Evolutionary conservation across 805 yeast genomes (phyloP), one percentile per base, ranked within the genome.

Genomic region (Saccharomycopsis guyanensis): DNA sequence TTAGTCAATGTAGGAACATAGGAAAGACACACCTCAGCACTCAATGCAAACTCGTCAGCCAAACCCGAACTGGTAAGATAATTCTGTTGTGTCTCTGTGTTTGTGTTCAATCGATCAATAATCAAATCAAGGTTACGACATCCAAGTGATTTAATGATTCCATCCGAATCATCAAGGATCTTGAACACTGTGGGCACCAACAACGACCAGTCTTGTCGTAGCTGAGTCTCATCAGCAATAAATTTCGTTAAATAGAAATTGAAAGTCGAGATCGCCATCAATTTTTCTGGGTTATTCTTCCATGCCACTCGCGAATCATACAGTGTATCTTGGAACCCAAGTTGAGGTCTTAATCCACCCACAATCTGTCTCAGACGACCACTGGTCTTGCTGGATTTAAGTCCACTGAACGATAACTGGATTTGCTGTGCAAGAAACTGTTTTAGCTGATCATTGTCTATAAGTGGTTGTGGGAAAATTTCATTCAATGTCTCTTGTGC

Each of bases 81-180:
- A 23, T 32, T 44, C 19, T 10, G 4, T 5, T 24, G 12, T 13
- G 15, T 15, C 15, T 13, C 27, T 16, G 6, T 10, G 20, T 33
- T 33, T n/a, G 22, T 19, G 4, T 5, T 13, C 23, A 42, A 33
- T 5, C 18, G 4, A 8, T 35, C 40, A 16, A 42, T 7, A 15
- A 44, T 29, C 10, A 20, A 8, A 18, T 20, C 15, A 15, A 44
- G 16, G 7, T 3, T 12, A 3, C 34, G n/a, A 20, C 47, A 44
- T 4, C 47, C 47, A 19, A 39, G 19, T 2, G 19, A 2, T 33
- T 44, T 44, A 15, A 44, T 33, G 3, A 20, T 13, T 3, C 22
- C 33, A 32, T 44, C 47, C 10, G 47, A 15, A 33, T 44, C 47
- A 24, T 44, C 47, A 4, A 44, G 27, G 20, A 44, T 39, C 20